A percentile compares a stretch with the other conserved stretches of the same genome.
phyloP scores from a whole-genome alignment of 108 stramenopile genomes.

The Fragilaria crotonensis region DNA sequence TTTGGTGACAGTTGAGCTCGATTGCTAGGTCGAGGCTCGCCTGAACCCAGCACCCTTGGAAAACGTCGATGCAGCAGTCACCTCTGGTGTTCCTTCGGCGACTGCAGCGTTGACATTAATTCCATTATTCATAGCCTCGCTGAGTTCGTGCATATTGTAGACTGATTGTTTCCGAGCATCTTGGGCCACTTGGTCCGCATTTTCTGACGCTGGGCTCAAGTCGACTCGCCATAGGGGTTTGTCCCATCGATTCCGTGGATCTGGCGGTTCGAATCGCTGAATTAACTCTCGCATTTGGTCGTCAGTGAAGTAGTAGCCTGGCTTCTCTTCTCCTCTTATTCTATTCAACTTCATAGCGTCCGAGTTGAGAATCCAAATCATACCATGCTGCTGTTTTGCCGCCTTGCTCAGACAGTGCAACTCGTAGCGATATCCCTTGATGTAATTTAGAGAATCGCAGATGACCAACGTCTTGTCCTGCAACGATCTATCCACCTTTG shows the following conservation, averaged over 20 bases:
- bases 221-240: conserved; percentile 72
- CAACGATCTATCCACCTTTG: conserved; percentile 58
- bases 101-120: no score
- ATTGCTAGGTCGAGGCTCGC: conserved; percentile 1
- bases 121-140: conserved; percentile 17
- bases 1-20: neutral
- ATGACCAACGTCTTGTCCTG: conserved; percentile 47
- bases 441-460: conserved; percentile 85
- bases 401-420: conserved; percentile 82
- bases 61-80: no score
- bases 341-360: conserved; percentile 51
- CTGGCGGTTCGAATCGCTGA: conserved; percentile 81
- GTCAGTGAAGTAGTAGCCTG: conserved; percentile 29
- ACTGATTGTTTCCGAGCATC: conserved; percentile 27
- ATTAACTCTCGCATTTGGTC: conserved; percentile 58
- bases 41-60: conserved; percentile 11
- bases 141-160: conserved; percentile 60
- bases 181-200: conserved; percentile 17
- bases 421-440: conserved; percentile 88
- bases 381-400: conserved; percentile 64
- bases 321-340: conserved; percentile 1
- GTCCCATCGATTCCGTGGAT: conserved; percentile 85
- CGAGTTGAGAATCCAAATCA: conserved; percentile 67
- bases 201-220: conserved; percentile 16
- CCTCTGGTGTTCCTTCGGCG: no score